Conservation (phyloP, 2,329 filamentous ascomycete genomes). For the Curvularia sp. region DNA sequence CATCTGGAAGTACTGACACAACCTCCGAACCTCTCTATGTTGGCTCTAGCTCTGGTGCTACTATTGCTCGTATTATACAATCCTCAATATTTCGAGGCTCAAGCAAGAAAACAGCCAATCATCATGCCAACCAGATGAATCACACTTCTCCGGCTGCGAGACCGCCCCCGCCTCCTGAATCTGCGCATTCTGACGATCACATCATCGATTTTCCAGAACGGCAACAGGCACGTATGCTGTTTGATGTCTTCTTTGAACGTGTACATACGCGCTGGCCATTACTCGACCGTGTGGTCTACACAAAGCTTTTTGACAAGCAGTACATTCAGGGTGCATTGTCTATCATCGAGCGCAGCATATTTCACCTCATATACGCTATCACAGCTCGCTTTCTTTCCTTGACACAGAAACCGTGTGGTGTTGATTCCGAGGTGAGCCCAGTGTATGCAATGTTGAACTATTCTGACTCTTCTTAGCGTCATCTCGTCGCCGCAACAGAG, state of each 20-base stretch:
- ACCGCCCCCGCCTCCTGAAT: slow-evolving; percentile 10
- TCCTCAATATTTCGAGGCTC: slow-evolving; percentile 32
- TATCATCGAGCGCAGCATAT: slow-evolving; percentile 30
- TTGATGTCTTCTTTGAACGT: slow-evolving; percentile 37
- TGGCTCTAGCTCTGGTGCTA: slow-evolving; percentile 38
- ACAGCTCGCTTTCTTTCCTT: slow-evolving; percentile 35
- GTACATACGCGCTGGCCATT: slow-evolving; percentile 39
- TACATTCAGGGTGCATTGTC: slow-evolving; percentile 27
- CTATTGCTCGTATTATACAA: slow-evolving; percentile 38
- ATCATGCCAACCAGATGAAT: neutral
- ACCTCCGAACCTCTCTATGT: slow-evolving; percentile 36
- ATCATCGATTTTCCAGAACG: slow-evolving; percentile 20
- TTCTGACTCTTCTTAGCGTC: slow-evolving; percentile 16
- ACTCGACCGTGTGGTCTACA: slow-evolving; percentile 33
- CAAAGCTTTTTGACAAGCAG: slow-evolving; percentile 31
- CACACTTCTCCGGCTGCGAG: slow-evolving; percentile 3
- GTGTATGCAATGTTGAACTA: neutral
- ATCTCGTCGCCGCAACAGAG: slow-evolving; percentile 33
- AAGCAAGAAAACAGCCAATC: slow-evolving; percentile 7
- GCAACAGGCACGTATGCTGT: slow-evolving; percentile 28
- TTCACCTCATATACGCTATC: slow-evolving; percentile 40
- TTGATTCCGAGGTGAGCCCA: slow-evolving; percentile 30
- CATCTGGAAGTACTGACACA: slow-evolving; percentile 35
- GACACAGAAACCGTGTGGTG: slow-evolving; percentile 34
- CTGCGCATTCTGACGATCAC: slow-evolving; percentile 8